These are phyloP conservation scores for Hymenoscyphus infarciens DNA, from an alignment of 2,329 filamentous ascomycete species.

Conservation along the genomic window DNA sequence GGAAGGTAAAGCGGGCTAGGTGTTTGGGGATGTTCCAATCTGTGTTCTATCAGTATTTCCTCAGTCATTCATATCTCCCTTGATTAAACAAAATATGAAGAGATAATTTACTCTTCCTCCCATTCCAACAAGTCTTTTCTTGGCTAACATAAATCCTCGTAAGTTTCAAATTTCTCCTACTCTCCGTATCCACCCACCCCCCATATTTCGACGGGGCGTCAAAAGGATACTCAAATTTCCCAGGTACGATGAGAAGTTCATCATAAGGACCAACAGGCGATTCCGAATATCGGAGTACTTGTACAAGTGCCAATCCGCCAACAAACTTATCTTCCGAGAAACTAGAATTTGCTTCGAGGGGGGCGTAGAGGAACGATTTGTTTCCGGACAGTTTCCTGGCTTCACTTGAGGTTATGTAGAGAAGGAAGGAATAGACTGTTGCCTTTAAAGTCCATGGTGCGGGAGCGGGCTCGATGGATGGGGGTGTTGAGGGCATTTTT, in stretches of 20 bases:
- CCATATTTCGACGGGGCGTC: neutral
- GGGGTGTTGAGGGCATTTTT: neutral
- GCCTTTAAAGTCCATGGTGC: conserved; percentile 45
- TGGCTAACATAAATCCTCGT: conserved; percentile 55
- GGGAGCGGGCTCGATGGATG: neutral
- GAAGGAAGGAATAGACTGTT: conserved; percentile 43
- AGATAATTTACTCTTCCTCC: conserved; percentile 43
- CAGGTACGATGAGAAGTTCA: conserved; percentile 48
- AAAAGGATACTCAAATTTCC: conserved; percentile 25
- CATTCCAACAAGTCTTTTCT: conserved; percentile 50
- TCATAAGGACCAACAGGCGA: conserved; percentile 53
- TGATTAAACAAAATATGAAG: neutral
- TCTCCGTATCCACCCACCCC: neutral
- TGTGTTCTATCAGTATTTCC: conserved; percentile 19
- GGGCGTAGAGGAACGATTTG: conserved; percentile 41
- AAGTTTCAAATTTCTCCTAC: conserved; percentile 39
- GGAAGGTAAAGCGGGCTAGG: conserved; percentile 49
- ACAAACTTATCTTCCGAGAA: conserved; percentile 42
- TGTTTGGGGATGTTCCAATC: conserved; percentile 57
- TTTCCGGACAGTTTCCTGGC: conserved; percentile 35
- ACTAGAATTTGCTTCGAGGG: conserved; percentile 43
- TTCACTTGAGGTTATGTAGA: conserved; percentile 37
- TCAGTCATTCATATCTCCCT: neutral
- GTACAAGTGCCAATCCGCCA: conserved; percentile 47
- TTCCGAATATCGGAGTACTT: conserved; percentile 49